phyloP scores from a whole-genome alignment of 2,329 filamentous ascomycete species.

The Amphichorda felina region DNA sequence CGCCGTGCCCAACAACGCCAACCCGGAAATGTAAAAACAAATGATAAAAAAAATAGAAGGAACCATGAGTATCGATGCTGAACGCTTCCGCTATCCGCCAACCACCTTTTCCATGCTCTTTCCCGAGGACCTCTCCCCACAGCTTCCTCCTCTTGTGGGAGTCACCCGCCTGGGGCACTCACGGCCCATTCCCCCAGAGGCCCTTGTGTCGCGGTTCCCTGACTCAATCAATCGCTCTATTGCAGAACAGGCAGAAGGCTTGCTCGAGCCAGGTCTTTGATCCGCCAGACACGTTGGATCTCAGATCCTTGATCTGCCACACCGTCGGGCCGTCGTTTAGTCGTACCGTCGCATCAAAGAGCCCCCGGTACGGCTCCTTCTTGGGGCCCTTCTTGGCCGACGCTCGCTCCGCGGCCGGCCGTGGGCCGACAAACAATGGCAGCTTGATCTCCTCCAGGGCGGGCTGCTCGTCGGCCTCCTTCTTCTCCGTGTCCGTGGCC shows the following conservation, averaged over 20 bases:
- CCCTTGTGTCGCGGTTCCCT: not conserved
- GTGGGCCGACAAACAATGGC: not conserved
- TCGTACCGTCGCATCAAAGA: conserved; percentile 37
- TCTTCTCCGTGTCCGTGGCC: not conserved
- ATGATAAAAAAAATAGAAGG: too few species aligned
- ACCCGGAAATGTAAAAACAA: too few species aligned
- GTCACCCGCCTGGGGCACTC: too few species aligned
- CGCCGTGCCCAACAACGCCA: too few species aligned
- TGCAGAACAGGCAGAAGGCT: conserved; percentile 36
- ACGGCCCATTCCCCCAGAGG: too few species aligned
- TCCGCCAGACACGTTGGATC: conserved; percentile 32
- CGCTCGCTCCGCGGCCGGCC: not conserved
- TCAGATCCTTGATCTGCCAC: conserved; percentile 39
- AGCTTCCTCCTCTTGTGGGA: too few species aligned
- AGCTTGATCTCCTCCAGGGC: not conserved
- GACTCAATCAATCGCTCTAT: conserved; percentile 29
- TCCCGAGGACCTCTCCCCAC: too few species aligned
- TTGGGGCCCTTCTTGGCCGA: conserved; percentile 1
- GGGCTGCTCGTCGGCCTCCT: not conserved
- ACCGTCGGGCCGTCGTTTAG: conserved; percentile 34
- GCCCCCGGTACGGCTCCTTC: conserved; percentile 26
- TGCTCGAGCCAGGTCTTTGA: conserved; percentile 42
- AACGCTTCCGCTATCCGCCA: too few species aligned
- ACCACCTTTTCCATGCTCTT: too few species aligned
- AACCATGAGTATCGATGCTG: too few species aligned